Evolutionary conservation across 192 early-diverging fungal genomes (phyloP), one percentile per base, ranked within the genome.

Genomic region (Endogone sp.): DNA sequence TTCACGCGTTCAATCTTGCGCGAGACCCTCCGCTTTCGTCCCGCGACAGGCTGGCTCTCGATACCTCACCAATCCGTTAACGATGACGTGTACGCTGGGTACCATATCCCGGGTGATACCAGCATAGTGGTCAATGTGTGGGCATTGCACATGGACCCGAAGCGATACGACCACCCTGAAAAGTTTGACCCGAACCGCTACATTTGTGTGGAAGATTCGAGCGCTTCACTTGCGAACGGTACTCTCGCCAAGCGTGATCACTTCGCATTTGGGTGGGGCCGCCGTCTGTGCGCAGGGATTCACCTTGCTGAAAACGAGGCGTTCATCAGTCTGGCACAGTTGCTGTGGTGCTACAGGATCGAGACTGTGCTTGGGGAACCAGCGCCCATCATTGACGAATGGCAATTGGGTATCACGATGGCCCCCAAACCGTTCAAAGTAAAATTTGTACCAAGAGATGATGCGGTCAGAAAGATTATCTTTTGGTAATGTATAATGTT

Each of bases 41-140:
- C 79, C 0, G 75, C 79, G 16, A 73, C 64, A 2, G 68, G 75
- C n/a, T 28, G 23, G 27, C 56, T 81, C 11, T 64, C 72, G n/a
- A 63, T 81, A 2, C 71, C 76, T 10, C 79, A 81, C 59, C 56
- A 71, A 0, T 66, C 72, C 2, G 75, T 57, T 20, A 23, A 74
- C 60, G 44, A 61, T 26, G 76, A 78, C 59, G 66, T 69, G 1
- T 81, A 77, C 44, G 82, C 81, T 2, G 64, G 64, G 2, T 37
- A 65, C 31, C 44, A n/a, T n/a, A 65, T 65, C 31, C 29, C 64
- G 13, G 31, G 10, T 21, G 64, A 32, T 24, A 65, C 29, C 2
- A 44, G 20, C 3, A 20, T 65, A 3, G 44, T 65, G 21, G 24
- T 20, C n/a, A 65, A 44, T 37, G 44, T 65, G 64, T 31, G 22